Conservation (phyloP, 2,329 filamentous ascomycete species). For the Purpureocillium lavendulum region DNA sequence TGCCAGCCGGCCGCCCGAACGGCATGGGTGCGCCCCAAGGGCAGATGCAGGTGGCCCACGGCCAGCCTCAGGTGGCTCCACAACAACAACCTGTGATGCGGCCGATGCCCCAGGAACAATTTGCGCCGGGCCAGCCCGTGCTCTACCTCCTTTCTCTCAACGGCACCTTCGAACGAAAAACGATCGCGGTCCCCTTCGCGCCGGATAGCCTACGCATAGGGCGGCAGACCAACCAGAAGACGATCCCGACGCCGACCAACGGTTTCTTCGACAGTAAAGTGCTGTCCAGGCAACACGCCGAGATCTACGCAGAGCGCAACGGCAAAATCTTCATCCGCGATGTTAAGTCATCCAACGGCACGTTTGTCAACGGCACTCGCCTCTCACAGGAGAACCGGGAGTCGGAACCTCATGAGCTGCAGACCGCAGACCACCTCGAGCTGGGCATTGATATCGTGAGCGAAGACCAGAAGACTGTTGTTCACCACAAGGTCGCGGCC, state of each 20-base stretch:
- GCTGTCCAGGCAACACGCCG: conserved; percentile 88
- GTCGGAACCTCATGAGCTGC: conserved; percentile 88
- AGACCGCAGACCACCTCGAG: conserved; percentile 86
- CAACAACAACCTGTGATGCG: conserved; percentile 49
- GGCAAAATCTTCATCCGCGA: conserved; percentile 95
- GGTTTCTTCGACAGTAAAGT: conserved; percentile 99
- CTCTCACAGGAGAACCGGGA: conserved; percentile 92
- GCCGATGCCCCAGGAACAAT: conserved; percentile 51
- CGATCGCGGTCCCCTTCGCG: conserved; percentile 83
- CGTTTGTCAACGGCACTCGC: conserved; percentile 89
- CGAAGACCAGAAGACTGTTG: conserved; percentile 96
- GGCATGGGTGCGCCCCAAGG: conserved; percentile 27
- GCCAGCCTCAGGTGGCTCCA: conserved; percentile 29
- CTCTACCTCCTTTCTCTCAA: conserved; percentile 86
- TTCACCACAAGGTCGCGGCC: conserved; percentile 96
- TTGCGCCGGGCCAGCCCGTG: conserved; percentile 61
- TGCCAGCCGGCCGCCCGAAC: conserved; percentile 33
- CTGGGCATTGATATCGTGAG: conserved; percentile 97
- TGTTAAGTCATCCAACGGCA: conserved; percentile 97
- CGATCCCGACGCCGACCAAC: conserved; percentile 80
- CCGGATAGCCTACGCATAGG: conserved; percentile 95
- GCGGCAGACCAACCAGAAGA: conserved; percentile 95
- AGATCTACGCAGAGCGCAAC: conserved; percentile 79
- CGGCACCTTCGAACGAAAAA: conserved; percentile 94
- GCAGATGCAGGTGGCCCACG: conserved; percentile 20